Conservation (phyloP, 176 grass and related monocot genomes). For the Carex pumila region DNA sequence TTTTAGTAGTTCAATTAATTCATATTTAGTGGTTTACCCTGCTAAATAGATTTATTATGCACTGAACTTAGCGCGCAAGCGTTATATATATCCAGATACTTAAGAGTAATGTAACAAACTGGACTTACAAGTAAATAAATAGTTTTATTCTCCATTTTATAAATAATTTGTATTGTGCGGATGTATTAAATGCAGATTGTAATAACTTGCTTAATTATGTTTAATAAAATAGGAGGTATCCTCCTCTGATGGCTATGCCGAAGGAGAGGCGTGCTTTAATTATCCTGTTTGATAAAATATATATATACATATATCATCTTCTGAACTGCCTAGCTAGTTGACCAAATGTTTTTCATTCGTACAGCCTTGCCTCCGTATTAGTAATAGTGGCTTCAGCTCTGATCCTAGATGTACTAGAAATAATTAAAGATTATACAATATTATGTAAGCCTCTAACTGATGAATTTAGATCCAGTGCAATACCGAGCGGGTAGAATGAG, state of each 20-base stretch:
- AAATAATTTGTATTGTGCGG: too few relatives aligned
- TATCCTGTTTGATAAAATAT: too few relatives aligned
- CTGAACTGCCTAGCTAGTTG: background rate
- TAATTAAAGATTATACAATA: too few relatives aligned
- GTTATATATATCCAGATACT: background rate
- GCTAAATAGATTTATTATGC: background rate
- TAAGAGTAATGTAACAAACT: background rate
- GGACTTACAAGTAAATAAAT: background rate
- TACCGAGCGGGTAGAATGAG: too few relatives aligned
- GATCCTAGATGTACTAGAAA: background rate
- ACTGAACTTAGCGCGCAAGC: background rate
- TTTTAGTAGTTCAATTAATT: background rate
- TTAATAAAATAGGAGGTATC: too few relatives aligned
- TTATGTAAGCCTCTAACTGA: too few relatives aligned
- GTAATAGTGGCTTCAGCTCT: background rate
- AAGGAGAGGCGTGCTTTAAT: too few relatives aligned
- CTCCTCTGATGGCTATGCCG: too few relatives aligned
- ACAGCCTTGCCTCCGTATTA: background rate
- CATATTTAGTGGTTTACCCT: background rate
- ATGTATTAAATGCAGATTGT: too few relatives aligned
- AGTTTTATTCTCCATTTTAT: too few relatives aligned
- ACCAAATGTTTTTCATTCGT: background rate
- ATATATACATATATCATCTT: background rate
- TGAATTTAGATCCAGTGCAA: too few relatives aligned
- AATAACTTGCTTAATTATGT: too few relatives aligned